Base-by-base conservation (phyloP, 345 rosid species). In the Durio zibethinus region DNA sequence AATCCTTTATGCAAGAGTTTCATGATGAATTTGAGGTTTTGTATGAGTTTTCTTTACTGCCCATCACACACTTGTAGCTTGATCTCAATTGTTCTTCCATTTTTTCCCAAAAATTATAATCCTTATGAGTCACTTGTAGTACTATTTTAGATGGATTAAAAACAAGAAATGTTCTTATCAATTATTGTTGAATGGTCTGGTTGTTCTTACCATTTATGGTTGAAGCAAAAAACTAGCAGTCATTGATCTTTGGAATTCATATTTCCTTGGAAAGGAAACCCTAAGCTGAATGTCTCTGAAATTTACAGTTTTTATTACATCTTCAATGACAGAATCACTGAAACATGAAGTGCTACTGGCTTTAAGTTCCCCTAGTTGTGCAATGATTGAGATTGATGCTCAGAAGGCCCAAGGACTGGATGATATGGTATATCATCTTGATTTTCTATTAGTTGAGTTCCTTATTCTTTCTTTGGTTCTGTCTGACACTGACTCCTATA, bases 321-420 rank as follows among this genome's bases (percentile, higher is more conserved):
- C 63, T 72, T 63, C 50, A 25, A 72, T 85, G 72, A 77, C 88
- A 95, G 99, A 88, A 78, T 86, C 86, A 36, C 86, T 85, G 35
- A 89, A 83, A 75, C 79, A 83, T 83, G 94, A 88, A 50, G 77
- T 77, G 42, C 81, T 75, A 31, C 90, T 83, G 50, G 83, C 90
- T 66, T 73, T 79, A 35, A 90, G 85, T 64, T 86, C 88, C 80
- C 83, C 79, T 0, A 89, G 88, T 74, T 71, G 74, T 73, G 82
- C 87, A 29, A 76, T 86, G 72, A 89, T 80, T 72, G 87, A 84
- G 54, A 81, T 77, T 64, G 36, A 82, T 79, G 77, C 85, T 83
- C 88, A 77, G 67, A 84, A 81, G 72, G 73, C 84, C 72, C 92
- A 81, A 85, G 83, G 83, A 72, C 73, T 74, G 5, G 80, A 86